These are phyloP conservation scores for Colletotrichum melonis DNA, from an alignment of 2,329 filamentous ascomycete species.

Conservation along the genomic window DNA sequence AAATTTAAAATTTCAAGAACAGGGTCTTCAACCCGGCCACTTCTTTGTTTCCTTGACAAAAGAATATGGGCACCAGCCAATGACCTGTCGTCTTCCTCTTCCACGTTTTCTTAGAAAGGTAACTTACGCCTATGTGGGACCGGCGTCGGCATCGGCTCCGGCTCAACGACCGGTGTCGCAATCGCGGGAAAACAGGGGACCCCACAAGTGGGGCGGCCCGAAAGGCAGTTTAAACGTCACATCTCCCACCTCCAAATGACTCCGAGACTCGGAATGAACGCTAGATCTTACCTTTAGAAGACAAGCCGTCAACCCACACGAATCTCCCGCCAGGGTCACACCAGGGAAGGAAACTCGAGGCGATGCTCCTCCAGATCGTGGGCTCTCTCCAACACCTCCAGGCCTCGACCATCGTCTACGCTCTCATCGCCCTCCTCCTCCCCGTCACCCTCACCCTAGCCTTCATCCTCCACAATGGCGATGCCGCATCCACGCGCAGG, in stretches of 20 bases:
- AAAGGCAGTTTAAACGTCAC: not conserved
- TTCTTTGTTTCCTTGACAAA: not conserved
- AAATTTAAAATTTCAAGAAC: not conserved
- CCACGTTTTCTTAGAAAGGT: not conserved
- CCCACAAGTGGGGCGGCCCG: not conserved
- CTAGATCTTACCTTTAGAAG: not conserved
- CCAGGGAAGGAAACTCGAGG: not conserved
- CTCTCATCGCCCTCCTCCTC: not conserved
- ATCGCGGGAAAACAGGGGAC: not conserved
- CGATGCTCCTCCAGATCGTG: not conserved
- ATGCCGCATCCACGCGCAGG: not conserved
- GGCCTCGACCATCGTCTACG: not conserved
- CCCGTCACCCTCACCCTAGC: not conserved
- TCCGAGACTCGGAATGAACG: not conserved
- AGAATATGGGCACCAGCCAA: not conserved
- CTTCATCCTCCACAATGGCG: conserved; percentile 11
- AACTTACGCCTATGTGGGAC: not conserved
- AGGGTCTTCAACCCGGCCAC: not conserved
- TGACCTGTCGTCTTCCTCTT: not conserved
- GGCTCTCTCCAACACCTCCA: not conserved
- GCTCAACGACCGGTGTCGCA: not conserved
- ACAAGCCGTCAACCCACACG: not conserved
- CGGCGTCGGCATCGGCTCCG: conserved; percentile 4
- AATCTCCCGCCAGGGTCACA: no score
- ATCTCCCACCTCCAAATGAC: no score